Conservation (phyloP, 306 rosid genomes). For the Acacia crassicarpa region DNA sequence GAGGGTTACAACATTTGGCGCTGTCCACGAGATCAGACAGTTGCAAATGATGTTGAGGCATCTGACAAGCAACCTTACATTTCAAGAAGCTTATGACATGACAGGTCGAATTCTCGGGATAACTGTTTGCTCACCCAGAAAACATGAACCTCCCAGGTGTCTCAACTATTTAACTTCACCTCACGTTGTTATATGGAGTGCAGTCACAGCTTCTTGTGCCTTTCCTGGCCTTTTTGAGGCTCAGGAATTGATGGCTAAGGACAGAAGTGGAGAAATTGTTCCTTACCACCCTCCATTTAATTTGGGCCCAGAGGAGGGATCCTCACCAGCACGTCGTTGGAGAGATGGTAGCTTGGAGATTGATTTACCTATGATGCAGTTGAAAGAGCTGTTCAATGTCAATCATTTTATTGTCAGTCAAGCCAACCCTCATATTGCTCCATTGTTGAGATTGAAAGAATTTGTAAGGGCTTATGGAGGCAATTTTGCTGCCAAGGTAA, state of each 20-base stretch:
- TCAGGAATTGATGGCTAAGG: slow-evolving; percentile 97
- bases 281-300: slow-evolving; percentile 97
- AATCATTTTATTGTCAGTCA: slow-evolving; percentile 96
- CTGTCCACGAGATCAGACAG: slow-evolving; percentile 90
- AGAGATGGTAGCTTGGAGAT: slow-evolving; percentile 98
- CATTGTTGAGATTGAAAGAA: slow-evolving; percentile 84
- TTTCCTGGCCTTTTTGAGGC: slow-evolving; percentile 99
- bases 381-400: slow-evolving; percentile 93
- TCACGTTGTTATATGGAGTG: slow-evolving; percentile 99
- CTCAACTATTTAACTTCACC: slow-evolving; percentile 98
- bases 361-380: slow-evolving; percentile 95
- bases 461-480: slow-evolving; percentile 88
- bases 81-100: slow-evolving; percentile 98
- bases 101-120: slow-evolving; percentile 95
- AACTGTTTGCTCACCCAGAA: slow-evolving; percentile 93
- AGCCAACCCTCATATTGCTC: slow-evolving; percentile 97
- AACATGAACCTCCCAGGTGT: slow-evolving; percentile 98
- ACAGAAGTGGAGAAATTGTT: slow-evolving; percentile 90
- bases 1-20: slow-evolving; percentile 83
- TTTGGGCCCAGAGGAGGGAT: slow-evolving; percentile 85
- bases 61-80: slow-evolving; percentile 88
- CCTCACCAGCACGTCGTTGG: slow-evolving; percentile 86
- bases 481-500: slow-evolving; percentile 95
- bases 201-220: slow-evolving; percentile 98
- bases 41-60: slow-evolving; percentile 88